A percentile compares a stretch with the other conserved stretches of the same genome.
These are phyloP conservation scores for Lenzites betulinus DNA, from an alignment of 768 basidiomycete species.

Conservation along the genomic window DNA sequence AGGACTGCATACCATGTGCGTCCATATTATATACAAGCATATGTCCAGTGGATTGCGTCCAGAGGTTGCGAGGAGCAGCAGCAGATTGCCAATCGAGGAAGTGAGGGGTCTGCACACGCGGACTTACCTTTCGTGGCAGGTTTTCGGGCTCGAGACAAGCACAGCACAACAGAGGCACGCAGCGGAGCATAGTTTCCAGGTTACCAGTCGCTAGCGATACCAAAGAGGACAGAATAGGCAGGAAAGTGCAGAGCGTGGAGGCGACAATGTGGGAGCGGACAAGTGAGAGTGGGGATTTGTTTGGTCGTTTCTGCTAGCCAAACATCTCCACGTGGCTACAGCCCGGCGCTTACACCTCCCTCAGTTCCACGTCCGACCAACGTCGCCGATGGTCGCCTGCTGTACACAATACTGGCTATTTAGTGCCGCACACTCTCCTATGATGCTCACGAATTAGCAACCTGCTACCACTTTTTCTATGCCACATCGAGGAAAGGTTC, in stretches of 20 bases:
- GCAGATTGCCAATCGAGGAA: conserved; percentile 10
- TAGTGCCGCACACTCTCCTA: no score
- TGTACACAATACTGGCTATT: no score
- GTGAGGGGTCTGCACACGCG: neutral
- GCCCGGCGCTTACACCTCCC: no score
- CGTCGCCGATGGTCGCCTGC: no score
- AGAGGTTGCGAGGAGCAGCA: conserved; percentile 4
- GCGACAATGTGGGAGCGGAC: neutral
- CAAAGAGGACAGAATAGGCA: neutral
- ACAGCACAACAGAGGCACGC: neutral
- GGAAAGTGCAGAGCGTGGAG: neutral
- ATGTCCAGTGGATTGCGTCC: conserved; percentile 4
- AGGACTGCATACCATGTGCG: neutral
- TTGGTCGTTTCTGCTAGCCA: neutral
- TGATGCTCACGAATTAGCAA: no score
- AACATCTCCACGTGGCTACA: neutral
- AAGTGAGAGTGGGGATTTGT: neutral
- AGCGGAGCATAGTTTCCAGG: conserved; percentile 3
- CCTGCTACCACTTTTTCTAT: no score
- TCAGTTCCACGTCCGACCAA: no score
- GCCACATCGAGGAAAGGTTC: no score
- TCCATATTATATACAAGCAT: conserved; percentile 5
- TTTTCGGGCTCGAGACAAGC: conserved; percentile 2
- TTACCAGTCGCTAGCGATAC: conserved; percentile 1
- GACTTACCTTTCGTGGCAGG: conserved; percentile 8